Percentiles rank a stretch among this genome's conserved stretches.
Conservation (phyloP, 176 grass and related monocot species). For the Rhynchospora tenuis region DNA sequence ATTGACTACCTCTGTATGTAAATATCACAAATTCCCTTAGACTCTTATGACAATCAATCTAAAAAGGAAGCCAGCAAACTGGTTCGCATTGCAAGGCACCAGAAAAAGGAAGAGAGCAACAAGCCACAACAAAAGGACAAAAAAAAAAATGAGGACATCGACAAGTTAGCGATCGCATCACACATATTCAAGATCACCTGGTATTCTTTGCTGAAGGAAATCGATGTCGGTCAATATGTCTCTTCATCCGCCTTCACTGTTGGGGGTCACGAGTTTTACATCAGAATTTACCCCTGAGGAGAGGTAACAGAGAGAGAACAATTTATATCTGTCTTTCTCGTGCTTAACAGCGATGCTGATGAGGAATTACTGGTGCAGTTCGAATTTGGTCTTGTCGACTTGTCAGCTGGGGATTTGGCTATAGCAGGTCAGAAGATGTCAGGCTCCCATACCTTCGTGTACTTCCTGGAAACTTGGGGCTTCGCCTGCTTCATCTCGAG, state of each 20-base stretch:
- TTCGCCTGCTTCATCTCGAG: not conserved
- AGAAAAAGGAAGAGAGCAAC: not conserved
- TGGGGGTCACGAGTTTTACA: not conserved
- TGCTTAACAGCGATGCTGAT: not conserved
- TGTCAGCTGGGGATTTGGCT: not conserved
- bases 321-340: not conserved
- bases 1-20: not conserved
- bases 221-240: not conserved
- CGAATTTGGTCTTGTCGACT: not conserved
- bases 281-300: not conserved
- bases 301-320: not conserved
- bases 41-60: too few relatives aligned
- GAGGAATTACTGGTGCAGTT: not conserved
- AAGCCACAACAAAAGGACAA: too few relatives aligned
- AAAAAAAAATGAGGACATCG: not conserved
- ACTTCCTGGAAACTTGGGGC: not conserved
- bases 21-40: not conserved
- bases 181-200: conserved; percentile 19
- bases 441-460: not conserved
- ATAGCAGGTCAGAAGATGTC: too few relatives aligned
- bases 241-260: conserved; percentile 13
- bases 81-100: not conserved
- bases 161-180: not conserved
- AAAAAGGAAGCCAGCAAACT: not conserved
- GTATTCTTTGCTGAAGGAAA: not conserved